Evolutionary conservation across 495 filamentous ascomycete species (phyloP).

Genomic region (Achaetomiella virescens): DNA sequence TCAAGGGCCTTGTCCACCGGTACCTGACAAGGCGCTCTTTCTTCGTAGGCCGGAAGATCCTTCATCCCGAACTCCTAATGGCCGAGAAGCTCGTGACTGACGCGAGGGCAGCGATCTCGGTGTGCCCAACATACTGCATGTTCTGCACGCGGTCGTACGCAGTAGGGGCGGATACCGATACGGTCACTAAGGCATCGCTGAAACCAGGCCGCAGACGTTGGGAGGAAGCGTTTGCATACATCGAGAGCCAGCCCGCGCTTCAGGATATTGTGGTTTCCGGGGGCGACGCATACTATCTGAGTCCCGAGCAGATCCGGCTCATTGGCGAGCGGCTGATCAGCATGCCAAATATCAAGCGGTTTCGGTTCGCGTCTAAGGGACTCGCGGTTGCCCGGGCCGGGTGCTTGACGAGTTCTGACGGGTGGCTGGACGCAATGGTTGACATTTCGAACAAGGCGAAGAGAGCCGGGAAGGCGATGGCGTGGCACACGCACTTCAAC

Average conservation of each 20-base stretch:
- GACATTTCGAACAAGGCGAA: conserved; percentile 41
- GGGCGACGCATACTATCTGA: conserved; percentile 50
- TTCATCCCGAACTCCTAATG: not conserved
- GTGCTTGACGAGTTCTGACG: conserved; percentile 45
- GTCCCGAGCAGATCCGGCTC: conserved; percentile 27
- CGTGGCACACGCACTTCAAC: conserved; percentile 58
- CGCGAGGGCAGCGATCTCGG: conserved; percentile 35
- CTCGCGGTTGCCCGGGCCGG: conserved; percentile 42
- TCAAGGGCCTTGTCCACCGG: conserved; percentile 48
- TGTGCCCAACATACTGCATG: conserved; percentile 54
- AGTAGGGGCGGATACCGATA: conserved; percentile 46
- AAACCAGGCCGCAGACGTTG: conserved; percentile 39
- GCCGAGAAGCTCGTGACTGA: not conserved
- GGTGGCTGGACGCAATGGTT: conserved; percentile 49
- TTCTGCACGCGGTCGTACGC: conserved; percentile 56
- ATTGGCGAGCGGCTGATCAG: conserved; percentile 36
- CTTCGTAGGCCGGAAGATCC: conserved; percentile 38
- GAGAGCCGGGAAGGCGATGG: conserved; percentile 48
- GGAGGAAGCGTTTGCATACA: conserved; percentile 45
- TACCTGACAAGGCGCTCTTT: conserved; percentile 56
- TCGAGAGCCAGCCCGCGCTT: conserved; percentile 40
- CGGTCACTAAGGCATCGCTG: conserved; percentile 42
- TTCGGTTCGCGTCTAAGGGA: conserved; percentile 54
- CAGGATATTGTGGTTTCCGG: conserved; percentile 54
- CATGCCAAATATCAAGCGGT: conserved; percentile 41